Evolutionary conservation across 2,329 filamentous ascomycete genomes (phyloP).

Genomic region (Fusarium algeriense): DNA sequence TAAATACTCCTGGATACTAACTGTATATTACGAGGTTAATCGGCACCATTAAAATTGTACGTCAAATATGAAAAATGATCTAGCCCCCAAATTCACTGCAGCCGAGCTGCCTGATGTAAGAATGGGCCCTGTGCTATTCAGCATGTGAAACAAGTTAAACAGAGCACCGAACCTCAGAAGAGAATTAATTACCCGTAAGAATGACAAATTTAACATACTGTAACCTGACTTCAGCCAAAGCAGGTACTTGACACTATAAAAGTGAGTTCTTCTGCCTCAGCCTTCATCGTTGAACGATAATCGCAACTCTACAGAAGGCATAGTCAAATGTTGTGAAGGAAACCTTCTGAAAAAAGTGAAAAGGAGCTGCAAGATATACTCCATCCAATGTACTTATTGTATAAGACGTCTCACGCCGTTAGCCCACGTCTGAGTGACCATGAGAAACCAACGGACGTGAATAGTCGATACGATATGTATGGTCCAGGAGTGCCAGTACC

Average conservation of each 20-base stretch:
- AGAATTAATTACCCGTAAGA: not conserved
- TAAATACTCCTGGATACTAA: too few species aligned
- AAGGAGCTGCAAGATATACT: not conserved
- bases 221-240: not conserved
- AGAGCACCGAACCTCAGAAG: not conserved
- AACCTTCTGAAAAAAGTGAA: not conserved
- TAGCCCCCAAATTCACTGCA: not conserved
- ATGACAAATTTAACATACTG: not conserved
- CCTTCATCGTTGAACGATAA: not conserved
- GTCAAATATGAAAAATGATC: not conserved
- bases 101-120: not conserved
- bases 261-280: not conserved
- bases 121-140: not conserved
- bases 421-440: not conserved
- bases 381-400: not conserved
- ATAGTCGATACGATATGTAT: not conserved
- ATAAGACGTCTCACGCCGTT: not conserved
- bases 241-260: not conserved
- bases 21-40: not conserved
- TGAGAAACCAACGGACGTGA: not conserved
- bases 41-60: not conserved
- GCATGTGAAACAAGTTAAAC: not conserved
- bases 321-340: not conserved
- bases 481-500: not conserved
- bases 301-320: not conserved